A percentile compares a stretch with the other conserved stretches of the same genome.
These are phyloP conservation scores for Usnea hakonensis DNA, from an alignment of 495 filamentous ascomycete genomes.

Conservation along the genomic window DNA sequence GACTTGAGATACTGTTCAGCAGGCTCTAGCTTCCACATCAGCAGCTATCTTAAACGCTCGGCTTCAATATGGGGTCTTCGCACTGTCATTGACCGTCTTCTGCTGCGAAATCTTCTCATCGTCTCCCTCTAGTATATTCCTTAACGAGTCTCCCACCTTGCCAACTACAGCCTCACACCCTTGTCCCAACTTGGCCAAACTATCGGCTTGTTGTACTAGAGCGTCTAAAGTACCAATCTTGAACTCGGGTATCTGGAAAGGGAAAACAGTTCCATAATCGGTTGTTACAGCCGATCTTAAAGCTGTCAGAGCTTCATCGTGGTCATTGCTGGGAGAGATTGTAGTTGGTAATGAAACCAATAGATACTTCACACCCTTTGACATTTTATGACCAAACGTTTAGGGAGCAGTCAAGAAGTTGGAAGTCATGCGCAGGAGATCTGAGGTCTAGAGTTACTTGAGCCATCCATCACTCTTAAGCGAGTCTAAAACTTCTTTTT, in stretches of 20 bases:
- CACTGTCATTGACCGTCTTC: conserved; percentile 95
- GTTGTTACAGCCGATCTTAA: conserved; percentile 61
- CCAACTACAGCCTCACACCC: conserved; percentile 73
- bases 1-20: conserved; percentile 84
- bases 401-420: neutral
- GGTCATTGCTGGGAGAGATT: conserved; percentile 61
- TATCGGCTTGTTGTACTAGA: conserved; percentile 94
- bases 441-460: neutral
- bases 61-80: conserved; percentile 25
- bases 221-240: conserved; percentile 96
- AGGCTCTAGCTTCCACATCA: conserved; percentile 52
- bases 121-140: conserved; percentile 70
- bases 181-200: conserved; percentile 76
- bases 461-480: neutral
- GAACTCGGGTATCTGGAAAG: conserved; percentile 83
- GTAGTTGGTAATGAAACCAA: conserved; percentile 69
- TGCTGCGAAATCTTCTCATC: conserved; percentile 74
- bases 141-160: conserved; percentile 82
- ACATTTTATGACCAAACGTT: conserved; percentile 36
- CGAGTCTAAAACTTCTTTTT: neutral
- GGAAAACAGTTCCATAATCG: conserved; percentile 67
- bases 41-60: neutral
- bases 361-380: conserved; percentile 55
- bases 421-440: neutral
- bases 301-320: conserved; percentile 71